phyloP scores from a whole-genome alignment of 768 basidiomycete genomes.

The Nidularia sp. region DNA sequence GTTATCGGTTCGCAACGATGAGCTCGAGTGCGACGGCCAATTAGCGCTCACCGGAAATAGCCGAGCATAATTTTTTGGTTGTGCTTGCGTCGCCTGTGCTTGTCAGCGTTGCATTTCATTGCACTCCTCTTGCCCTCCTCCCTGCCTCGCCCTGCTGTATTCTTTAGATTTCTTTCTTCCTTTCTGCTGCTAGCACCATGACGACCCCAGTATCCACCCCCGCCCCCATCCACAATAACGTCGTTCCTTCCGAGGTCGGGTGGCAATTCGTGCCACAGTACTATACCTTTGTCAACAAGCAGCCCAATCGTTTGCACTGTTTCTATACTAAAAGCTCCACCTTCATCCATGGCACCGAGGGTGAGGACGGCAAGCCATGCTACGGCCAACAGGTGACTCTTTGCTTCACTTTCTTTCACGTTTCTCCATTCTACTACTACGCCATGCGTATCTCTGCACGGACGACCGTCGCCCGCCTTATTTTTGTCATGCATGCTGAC shows the following conservation, averaged over 20 bases:
- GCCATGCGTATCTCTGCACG: too few species aligned
- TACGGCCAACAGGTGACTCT: constrained; percentile 84
- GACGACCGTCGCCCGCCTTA: too few species aligned
- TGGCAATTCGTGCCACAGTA: constrained; percentile 99
- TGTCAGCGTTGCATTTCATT: constrained; percentile 20
- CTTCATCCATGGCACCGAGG: constrained; percentile 96
- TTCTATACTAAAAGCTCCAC: constrained; percentile 99
- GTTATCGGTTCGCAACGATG: too few species aligned
- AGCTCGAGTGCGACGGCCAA: too few species aligned
- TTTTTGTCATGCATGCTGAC: neutral
- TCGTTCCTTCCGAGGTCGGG: constrained; percentile 92
- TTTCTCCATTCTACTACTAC: constrained; percentile 3
- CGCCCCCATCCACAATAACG: constrained; percentile 48
- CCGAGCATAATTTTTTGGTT: constrained; percentile 22
- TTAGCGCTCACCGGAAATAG: constrained; percentile 10
- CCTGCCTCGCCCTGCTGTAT: constrained; percentile 23
- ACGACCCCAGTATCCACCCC: constrained; percentile 32
- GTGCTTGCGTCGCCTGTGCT: constrained; percentile 10
- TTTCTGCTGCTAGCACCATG: constrained; percentile 17
- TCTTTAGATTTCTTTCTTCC: constrained; percentile 22
- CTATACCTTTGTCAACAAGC: constrained; percentile 98
- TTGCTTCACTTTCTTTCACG: neutral
- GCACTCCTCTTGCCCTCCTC: constrained; percentile 16
- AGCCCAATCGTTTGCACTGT: constrained; percentile 93
- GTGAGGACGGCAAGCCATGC: constrained; percentile 87